These are phyloP conservation scores for Ogataea degrootiae DNA, from an alignment of 805 yeast genomes.

Conservation along the genomic window DNA sequence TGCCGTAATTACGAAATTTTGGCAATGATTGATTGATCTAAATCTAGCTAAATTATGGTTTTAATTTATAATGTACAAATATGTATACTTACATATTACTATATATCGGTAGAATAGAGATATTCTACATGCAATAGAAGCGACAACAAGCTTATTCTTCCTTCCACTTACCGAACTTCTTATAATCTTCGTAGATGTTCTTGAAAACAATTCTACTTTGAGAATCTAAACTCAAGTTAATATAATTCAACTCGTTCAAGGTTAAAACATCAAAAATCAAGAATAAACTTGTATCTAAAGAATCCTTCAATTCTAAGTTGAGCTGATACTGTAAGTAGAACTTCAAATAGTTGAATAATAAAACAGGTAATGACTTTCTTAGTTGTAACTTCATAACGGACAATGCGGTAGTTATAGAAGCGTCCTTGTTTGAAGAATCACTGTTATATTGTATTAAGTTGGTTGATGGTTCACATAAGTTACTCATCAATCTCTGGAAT, in stretches of 20 bases:
- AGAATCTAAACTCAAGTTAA: slow-evolving; percentile 61
- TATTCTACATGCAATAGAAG: no score
- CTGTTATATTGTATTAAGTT: slow-evolving; percentile 8
- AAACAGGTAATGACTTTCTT: slow-evolving; percentile 56
- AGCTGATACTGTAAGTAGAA: slow-evolving; percentile 48
- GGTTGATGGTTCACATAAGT: slow-evolving; percentile 69
- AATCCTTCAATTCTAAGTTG: slow-evolving; percentile 40
- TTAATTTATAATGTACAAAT: no score
- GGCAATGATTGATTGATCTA: no score
- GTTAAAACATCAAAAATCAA: slow-evolving; percentile 67
- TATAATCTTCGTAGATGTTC: slow-evolving; percentile 66
- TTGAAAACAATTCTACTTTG: slow-evolving; percentile 67
- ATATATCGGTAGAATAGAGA: neutral
- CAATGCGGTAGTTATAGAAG: slow-evolving; percentile 47
- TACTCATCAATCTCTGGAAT: slow-evolving; percentile 54
- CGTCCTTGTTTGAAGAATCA: slow-evolving; percentile 13
- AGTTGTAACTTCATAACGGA: slow-evolving; percentile 53
- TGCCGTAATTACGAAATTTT: no score
- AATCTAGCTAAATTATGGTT: no score
- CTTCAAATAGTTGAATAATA: slow-evolving; percentile 56
- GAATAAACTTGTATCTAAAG: slow-evolving; percentile 52
- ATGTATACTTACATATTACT: neutral
- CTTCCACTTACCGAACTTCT: slow-evolving; percentile 77
- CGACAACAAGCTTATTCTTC: slow-evolving; percentile 35
- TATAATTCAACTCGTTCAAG: slow-evolving; percentile 54